Evolutionary conservation across 2,329 filamentous ascomycete genomes (phyloP).

Genomic region (Cadophora sp.): DNA sequence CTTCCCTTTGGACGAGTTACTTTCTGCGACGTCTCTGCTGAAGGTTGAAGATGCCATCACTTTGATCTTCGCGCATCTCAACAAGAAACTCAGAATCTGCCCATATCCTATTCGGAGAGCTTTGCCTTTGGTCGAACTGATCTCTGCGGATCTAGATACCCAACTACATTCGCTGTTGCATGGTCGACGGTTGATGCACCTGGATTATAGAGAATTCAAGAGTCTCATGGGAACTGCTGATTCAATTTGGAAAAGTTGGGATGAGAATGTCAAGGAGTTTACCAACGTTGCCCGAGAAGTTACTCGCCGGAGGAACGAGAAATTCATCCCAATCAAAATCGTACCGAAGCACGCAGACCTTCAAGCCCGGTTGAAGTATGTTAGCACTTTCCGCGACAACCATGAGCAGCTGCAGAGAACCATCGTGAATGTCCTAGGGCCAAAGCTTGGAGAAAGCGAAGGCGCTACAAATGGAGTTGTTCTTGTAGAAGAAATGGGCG

Average conservation of each 20-base stretch:
- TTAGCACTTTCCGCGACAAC: slow-evolving; percentile 92
- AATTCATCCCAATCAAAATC: slow-evolving; percentile 99
- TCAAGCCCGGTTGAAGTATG: slow-evolving; percentile 90
- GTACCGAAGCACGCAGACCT: slow-evolving; percentile 85
- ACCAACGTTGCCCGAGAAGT: slow-evolving; percentile 97
- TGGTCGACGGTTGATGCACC: slow-evolving; percentile 86
- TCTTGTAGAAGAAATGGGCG: slow-evolving; percentile 91
- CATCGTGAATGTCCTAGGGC: slow-evolving; percentile 94
- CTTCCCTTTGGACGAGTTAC: slow-evolving; percentile 92
- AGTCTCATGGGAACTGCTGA: slow-evolving; percentile 84
- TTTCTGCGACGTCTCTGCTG: slow-evolving; percentile 86
- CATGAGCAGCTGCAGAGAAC: slow-evolving; percentile 97
- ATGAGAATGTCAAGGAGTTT: slow-evolving; percentile 96
- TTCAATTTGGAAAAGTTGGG: slow-evolving; percentile 90
- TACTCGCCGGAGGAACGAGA: slow-evolving; percentile 90
- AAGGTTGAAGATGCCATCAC: slow-evolving; percentile 90
- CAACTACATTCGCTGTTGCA: slow-evolving; percentile 86
- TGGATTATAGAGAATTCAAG: slow-evolving; percentile 91
- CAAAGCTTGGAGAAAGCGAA: slow-evolving; percentile 66
- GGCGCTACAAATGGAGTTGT: slow-evolving; percentile 66
- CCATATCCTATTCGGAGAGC: slow-evolving; percentile 94
- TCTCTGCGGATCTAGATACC: slow-evolving; percentile 89
- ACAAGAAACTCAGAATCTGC: slow-evolving; percentile 96
- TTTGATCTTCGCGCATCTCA: slow-evolving; percentile 91
- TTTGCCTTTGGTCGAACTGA: slow-evolving; percentile 92